Conservation (phyloP, 495 filamentous ascomycete genomes). For the Filosporella fistucella region DNA sequence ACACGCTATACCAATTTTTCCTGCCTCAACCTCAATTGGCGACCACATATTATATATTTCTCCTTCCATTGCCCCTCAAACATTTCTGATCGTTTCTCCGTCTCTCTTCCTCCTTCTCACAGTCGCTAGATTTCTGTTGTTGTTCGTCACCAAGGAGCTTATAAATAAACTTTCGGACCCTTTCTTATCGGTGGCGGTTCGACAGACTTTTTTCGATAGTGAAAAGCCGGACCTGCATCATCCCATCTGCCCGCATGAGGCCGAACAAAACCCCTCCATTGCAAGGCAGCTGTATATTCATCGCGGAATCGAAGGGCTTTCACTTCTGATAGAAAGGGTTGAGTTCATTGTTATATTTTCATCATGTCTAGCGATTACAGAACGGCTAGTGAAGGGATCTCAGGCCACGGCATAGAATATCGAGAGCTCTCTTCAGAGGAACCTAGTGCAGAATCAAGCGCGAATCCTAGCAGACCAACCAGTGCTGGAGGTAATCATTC, state of each 20-base stretch:
- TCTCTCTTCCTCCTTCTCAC: no score
- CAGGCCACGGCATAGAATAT: constrained; percentile 1
- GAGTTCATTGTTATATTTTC: not conserved
- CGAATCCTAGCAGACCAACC: constrained; percentile 14
- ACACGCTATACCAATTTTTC: no score
- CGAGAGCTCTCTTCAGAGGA: constrained; percentile 8
- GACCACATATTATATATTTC: no score
- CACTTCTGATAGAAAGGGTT: not conserved
- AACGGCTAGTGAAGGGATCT: constrained; percentile 3
- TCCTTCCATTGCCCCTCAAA: no score
- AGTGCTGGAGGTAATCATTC: constrained; percentile 12
- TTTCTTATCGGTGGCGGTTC: constrained; percentile 18
- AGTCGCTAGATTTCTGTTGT: no score
- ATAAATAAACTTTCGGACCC: constrained; percentile 4
- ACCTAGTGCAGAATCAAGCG: constrained; percentile 10
- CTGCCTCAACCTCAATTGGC: no score
- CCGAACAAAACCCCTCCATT: not conserved
- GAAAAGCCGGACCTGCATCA: not conserved
- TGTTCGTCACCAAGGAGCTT: not conserved
- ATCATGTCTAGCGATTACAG: constrained; percentile 18
- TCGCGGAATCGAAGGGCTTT: no score
- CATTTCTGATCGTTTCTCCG: no score
- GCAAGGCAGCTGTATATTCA: not conserved
- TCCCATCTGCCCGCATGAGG: no score
- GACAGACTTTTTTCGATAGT: constrained; percentile 2